Evolutionary conservation across 768 basidiomycete species (phyloP), one percentile per base, ranked within the genome.

Genomic region (Tulasnella sp.): DNA sequence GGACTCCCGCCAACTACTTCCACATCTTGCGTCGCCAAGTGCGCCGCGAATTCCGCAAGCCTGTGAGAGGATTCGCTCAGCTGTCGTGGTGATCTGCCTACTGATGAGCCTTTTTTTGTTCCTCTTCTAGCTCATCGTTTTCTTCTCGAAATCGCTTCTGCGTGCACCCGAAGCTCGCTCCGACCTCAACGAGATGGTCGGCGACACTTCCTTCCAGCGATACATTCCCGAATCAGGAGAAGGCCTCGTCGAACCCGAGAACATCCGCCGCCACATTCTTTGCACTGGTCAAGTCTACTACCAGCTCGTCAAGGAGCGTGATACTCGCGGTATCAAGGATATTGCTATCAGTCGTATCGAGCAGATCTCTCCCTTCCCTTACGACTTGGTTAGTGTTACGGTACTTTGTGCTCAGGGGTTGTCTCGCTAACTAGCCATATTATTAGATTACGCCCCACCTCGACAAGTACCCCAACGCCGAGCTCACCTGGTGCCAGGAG

Each of bases 31-130:
- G 95, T 80, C 90, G 96, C 74, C 96, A 98, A 81, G 92, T 92
- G 78, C 91, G 95, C 81, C 93, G 97, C 76, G 97, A 98, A 79
- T 98, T 94, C 91, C 89, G 96, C 77, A 98, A 98, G 83, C 96
- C 96, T 62, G 90, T 92, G 77, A 69, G 86, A 78, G 17, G 17
- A 40, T 16, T 35, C 7, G 17, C 9, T 12, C 34, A 8, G 29
- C 26, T 17, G 39, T 26, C 29, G 12, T n/a, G 26, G 8, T 5
- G 40, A 34, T 67, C 52, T 32, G 37, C 47, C 73, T 66, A 75
- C 68, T 66, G 29, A 22, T 12, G 14, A 35, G 32, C 52, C 1
- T 29, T 59, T 22, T 70, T 40, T 40, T 64, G n/a, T 14, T 69
- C 14, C 44, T 2, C 44, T 35, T 29, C 6, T 73, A 94, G 89